Conservation (phyloP, 2,329 filamentous ascomycete genomes). For the Phialophora chinensis region DNA sequence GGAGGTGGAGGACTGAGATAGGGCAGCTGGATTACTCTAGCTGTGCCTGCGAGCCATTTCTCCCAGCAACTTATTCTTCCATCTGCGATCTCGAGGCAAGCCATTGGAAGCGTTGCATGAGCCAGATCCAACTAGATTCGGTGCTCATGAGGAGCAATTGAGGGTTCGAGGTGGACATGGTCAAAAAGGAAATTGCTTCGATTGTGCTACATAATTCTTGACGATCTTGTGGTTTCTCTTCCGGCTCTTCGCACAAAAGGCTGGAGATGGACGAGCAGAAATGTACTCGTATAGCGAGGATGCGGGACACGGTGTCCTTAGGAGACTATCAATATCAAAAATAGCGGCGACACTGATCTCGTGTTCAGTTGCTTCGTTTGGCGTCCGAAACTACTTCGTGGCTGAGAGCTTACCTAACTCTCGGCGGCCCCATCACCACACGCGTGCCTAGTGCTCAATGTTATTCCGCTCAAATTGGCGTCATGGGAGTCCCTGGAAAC, state of each 20-base stretch:
- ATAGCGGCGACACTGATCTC: background rate
- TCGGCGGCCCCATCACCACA: background rate
- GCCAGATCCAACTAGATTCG: background rate
- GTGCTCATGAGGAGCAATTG: background rate
- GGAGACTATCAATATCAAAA: background rate
- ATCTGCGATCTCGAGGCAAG: background rate
- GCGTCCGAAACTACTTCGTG: background rate
- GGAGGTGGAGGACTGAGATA: background rate
- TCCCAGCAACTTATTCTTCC: background rate
- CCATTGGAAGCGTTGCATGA: background rate
- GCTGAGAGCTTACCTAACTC: conserved; percentile 9
- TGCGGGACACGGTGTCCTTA: no score
- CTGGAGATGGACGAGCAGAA: no score
- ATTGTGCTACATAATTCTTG: no score
- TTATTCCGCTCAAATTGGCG: conserved; percentile 3
- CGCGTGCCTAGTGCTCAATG: background rate
- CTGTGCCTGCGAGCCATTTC: background rate
- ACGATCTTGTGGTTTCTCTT: no score
- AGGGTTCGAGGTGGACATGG: no score
- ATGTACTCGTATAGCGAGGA: no score
- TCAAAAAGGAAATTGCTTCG: no score
- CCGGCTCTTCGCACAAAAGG: no score
- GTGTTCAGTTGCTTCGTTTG: conserved; percentile 3
- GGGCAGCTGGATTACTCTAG: background rate
- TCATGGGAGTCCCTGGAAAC: conserved; percentile 1